Percentiles rank a stretch among this genome's conserved stretches.
These are phyloP conservation scores for Candida andamanensis DNA, from an alignment of 805 yeast genomes.

Conservation along the genomic window DNA sequence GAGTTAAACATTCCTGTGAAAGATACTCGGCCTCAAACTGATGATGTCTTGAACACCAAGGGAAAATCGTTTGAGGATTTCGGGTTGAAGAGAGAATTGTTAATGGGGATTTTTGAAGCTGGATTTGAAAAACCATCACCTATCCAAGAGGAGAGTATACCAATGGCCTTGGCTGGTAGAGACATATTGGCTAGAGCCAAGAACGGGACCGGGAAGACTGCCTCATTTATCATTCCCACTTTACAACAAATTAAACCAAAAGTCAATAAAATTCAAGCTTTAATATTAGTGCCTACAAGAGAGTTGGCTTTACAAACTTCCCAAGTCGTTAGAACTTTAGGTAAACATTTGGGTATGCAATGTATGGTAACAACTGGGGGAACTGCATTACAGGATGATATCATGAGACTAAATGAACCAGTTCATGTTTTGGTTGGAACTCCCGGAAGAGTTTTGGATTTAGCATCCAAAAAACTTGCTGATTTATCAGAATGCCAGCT, in stretches of 20 bases:
- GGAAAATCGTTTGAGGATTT: conserved; percentile 92
- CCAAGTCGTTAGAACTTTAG: conserved; percentile 92
- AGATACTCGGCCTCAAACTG: conserved; percentile 95
- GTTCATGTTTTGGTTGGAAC: conserved; percentile 96
- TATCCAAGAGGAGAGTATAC: conserved; percentile 95
- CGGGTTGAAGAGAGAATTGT: conserved; percentile 81
- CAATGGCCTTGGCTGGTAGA: conserved; percentile 91
- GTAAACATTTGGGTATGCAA: conserved; percentile 86
- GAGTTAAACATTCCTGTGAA: conserved; percentile 70
- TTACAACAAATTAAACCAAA: conserved; percentile 86
- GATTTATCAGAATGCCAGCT: conserved; percentile 81
- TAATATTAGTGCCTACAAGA: conserved; percentile 94
- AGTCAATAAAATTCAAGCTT: conserved; percentile 78
- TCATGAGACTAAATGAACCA: conserved; percentile 84
- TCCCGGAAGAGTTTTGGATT: conserved; percentile 94
- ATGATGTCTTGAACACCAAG: conserved; percentile 87
- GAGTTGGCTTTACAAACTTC: conserved; percentile 97
- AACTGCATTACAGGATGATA: conserved; percentile 89
- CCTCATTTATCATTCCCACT: conserved; percentile 92
- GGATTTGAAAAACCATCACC: conserved; percentile 98
- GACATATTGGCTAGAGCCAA: conserved; percentile 97
- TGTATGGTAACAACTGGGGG: conserved; percentile 99
- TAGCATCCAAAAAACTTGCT: conserved; percentile 83
- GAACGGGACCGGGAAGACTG: conserved; percentile 98
- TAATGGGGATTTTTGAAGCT: conserved; percentile 98